Percentiles rank a stretch among this genome's conserved stretches.
These are phyloP conservation scores for Rhododendron vialii DNA, from an alignment of 148 eudicot genomes.

Conservation along the genomic window DNA sequence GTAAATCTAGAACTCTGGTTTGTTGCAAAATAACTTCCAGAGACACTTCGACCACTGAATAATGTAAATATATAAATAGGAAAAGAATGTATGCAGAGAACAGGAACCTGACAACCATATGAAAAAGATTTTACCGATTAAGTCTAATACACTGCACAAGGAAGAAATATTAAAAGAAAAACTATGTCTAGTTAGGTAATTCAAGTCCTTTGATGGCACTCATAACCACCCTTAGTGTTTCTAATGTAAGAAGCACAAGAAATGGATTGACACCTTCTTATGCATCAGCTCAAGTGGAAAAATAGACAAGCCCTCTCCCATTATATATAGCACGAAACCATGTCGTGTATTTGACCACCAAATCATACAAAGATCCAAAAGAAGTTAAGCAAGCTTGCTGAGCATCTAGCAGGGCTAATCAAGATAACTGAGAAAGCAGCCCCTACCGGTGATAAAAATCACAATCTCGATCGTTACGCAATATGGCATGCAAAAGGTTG, in stretches of 20 bases:
- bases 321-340: neutral
- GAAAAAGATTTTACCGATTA: neutral
- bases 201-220: neutral
- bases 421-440: constrained; percentile 6
- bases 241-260: neutral
- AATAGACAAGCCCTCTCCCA: neutral
- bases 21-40: neutral
- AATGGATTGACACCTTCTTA: constrained; percentile 1
- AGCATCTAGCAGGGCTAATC: constrained; percentile 4
- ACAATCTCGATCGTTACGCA: constrained; percentile 87
- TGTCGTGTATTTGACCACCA: neutral
- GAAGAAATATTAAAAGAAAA: neutral
- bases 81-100: neutral
- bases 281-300: constrained; percentile 1
- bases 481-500: constrained; percentile 85
- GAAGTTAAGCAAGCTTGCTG: neutral
- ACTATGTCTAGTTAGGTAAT: neutral
- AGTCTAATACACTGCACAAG: neutral
- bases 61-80: neutral
- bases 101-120: neutral
- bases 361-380: neutral
- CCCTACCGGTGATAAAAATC: constrained; percentile 90
- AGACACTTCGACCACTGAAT: neutral
- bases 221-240: neutral
- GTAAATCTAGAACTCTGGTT: neutral